A percentile compares a stretch with the other conserved stretches of the same genome.
Evolutionary conservation across 768 basidiomycete species (phyloP).

Genomic region (Boletellus sp.): DNA sequence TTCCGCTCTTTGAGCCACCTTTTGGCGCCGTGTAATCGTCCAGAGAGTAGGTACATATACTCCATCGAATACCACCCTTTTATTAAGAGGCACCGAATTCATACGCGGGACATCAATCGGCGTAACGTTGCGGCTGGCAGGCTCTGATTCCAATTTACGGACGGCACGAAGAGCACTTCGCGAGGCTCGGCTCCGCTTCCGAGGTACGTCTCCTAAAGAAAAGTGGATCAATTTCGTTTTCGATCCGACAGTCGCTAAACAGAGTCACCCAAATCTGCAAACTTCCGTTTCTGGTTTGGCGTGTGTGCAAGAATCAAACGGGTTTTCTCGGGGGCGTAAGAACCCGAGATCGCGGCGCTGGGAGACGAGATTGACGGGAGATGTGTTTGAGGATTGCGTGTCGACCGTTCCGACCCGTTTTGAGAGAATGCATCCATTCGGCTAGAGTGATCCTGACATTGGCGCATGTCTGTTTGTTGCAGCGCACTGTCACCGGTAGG

Average conservation of each 20-base stretch:
- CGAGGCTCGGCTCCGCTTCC: slow-evolving; percentile 22
- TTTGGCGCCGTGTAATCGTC: slow-evolving; percentile 10
- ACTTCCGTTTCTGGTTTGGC: slow-evolving; percentile 11
- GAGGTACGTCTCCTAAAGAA: slow-evolving; percentile 13
- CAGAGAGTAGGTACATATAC: slow-evolving; percentile 28
- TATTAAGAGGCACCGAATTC: slow-evolving; percentile 23
- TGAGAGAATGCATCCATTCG: not conserved
- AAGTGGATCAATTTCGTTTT: slow-evolving; percentile 6
- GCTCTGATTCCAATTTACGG: slow-evolving; percentile 29
- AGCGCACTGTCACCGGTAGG: not conserved
- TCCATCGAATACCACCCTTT: slow-evolving; percentile 27
- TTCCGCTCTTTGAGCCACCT: not conserved
- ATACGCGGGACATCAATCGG: slow-evolving; percentile 15
- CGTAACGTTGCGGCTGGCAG: slow-evolving; percentile 23
- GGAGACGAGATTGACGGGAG: not conserved
- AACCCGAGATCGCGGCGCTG: not conserved
- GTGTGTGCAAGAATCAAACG: not conserved
- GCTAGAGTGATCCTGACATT: slow-evolving; percentile 17
- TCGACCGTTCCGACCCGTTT: slow-evolving; percentile 1
- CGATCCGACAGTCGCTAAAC: not conserved
- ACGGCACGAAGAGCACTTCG: slow-evolving; percentile 7
- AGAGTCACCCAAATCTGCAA: slow-evolving; percentile 3
- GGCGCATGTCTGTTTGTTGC: slow-evolving; percentile 11
- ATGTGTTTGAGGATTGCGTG: not conserved
- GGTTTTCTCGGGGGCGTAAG: not conserved